Percentiles rank a stretch among this genome's conserved stretches.
phyloP scores from a whole-genome alignment of 352 stramenopile genomes.

The Pythium rhizo-oryzae region DNA sequence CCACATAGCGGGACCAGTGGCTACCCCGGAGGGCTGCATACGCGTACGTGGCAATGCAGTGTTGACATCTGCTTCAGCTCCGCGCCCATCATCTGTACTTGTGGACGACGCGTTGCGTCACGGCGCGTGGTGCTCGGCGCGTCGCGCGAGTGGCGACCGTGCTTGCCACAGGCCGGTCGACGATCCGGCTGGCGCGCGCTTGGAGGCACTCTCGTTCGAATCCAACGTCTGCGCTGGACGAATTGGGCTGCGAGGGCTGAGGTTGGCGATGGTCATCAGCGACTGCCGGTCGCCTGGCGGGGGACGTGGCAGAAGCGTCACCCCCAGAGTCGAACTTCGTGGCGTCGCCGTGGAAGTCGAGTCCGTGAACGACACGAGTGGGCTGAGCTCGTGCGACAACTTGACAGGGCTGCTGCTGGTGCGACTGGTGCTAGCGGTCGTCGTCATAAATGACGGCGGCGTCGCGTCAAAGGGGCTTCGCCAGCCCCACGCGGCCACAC shows the following conservation, averaged over 20 bases:
- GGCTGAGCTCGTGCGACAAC: slow-evolving; percentile 2
- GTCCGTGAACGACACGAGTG: slow-evolving; percentile 16
- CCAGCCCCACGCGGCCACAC: slow-evolving; percentile 18
- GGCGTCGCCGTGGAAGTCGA: neutral
- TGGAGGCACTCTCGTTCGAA: no score
- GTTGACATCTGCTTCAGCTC: no score
- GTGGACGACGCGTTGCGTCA: no score
- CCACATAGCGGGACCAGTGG: no score
- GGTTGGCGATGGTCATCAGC: slow-evolving; percentile 16
- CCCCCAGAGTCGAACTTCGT: no score
- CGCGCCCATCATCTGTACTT: no score
- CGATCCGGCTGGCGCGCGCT: no score
- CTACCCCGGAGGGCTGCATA: no score
- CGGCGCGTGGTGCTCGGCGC: slow-evolving; percentile 9
- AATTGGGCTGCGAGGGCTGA: slow-evolving; percentile 10
- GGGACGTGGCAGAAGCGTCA: slow-evolving; percentile 9
- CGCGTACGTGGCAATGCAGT: no score
- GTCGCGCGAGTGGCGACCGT: slow-evolving; percentile 2
- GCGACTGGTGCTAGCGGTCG: no score
- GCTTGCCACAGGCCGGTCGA: slow-evolving; percentile 20
- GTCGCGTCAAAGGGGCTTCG: neutral
- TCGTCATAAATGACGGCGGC: neutral
- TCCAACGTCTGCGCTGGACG: no score
- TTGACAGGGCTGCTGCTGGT: neutral
- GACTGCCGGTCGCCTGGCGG: slow-evolving; percentile 11